Percentiles rank a stretch among this genome's conserved stretches.
Conservation (phyloP, 2,329 filamentous ascomycete species). For the Sclerotinia borealis region DNA sequence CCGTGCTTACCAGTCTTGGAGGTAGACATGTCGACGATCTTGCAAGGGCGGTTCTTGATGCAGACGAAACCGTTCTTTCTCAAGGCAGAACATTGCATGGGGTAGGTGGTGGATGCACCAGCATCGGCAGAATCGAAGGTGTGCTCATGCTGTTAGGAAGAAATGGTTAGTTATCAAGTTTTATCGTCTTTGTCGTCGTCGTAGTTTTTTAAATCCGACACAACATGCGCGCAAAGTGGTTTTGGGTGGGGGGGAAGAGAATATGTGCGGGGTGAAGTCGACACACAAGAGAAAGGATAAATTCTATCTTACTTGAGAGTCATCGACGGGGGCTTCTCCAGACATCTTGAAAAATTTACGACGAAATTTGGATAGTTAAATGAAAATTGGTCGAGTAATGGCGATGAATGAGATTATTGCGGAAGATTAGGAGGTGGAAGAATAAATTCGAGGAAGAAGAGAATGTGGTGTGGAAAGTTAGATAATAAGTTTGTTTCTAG, state of each 20-base stretch:
- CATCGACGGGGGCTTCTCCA: conserved; percentile 37
- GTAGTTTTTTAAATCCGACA: conserved; percentile 11
- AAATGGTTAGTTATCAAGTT: conserved; percentile 13
- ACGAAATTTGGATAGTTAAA: not conserved
- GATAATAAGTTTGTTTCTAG: conserved; percentile 13
- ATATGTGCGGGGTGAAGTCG: conserved; percentile 8
- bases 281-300: conserved; percentile 17
- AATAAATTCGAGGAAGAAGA: conserved; percentile 19
- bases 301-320: conserved; percentile 51
- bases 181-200: not conserved
- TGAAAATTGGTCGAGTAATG: conserved; percentile 28
- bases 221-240: conserved; percentile 24
- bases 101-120: conserved; percentile 88
- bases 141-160: conserved; percentile 35
- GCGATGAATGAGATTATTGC: conserved; percentile 12
- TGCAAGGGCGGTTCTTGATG: conserved; percentile 99
- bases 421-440: conserved; percentile 5
- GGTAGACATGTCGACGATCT: conserved; percentile 99
- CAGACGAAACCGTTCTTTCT: conserved; percentile 98
- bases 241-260: conserved; percentile 25
- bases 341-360: conserved; percentile 45
- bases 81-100: conserved; percentile 99
- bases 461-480: conserved; percentile 19
- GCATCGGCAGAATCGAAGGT: conserved; percentile 93
- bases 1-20: conserved; percentile 99